Evolutionary conservation across 2,329 filamentous ascomycete species (phyloP), one percentile per base, ranked within the genome.

Genomic region (Stachybotrys chartarum): DNA sequence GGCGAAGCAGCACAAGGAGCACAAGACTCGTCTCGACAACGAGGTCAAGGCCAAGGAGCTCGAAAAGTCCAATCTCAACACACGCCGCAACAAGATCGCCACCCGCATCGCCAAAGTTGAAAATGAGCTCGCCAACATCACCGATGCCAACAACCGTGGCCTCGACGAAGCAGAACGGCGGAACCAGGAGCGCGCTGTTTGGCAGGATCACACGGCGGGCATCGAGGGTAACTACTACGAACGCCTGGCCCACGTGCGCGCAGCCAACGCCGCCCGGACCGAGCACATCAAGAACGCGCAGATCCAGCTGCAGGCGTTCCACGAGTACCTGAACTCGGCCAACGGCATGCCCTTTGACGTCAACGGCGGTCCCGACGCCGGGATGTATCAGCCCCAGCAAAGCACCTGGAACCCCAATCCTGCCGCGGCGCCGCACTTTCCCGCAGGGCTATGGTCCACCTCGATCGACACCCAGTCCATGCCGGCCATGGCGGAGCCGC

Each of bases 1-100:
- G 3, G 73, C 80, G 57, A 75, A 78, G 56, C 68, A 74, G 3
- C 81, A 82, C 58, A 80, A 81, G 67, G 76, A 76, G 57, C 77
- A 80, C 72, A 88, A 87, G 69, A 70, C 77, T 54, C 75, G 80
- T 46, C 75, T 85, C 48, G 86, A 90, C 58, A 79, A 79, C 60
- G 81, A 87, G 55, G 72, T 87, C 58, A 81, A 84, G 63, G 74
- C 76, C 31, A 78, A 88, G 53, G 82, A 85, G 61, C 79, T 83
- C 50, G 88, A 91, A 56, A 80, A 86, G 63, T 74, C 77, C 18
- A 78, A 79, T 59, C 74, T 86, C 32, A 80, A 85, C 64, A 82
- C 83, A 55, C 89, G 89, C 69, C 81, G 82, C 52, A 89, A 90
- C 73, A 88, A 88, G 72, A 84, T 90, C 47, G 82, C 83, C 55